These are phyloP conservation scores for Phytophthora uliginosa DNA, from an alignment of 352 stramenopile species.

Conservation along the genomic window DNA sequence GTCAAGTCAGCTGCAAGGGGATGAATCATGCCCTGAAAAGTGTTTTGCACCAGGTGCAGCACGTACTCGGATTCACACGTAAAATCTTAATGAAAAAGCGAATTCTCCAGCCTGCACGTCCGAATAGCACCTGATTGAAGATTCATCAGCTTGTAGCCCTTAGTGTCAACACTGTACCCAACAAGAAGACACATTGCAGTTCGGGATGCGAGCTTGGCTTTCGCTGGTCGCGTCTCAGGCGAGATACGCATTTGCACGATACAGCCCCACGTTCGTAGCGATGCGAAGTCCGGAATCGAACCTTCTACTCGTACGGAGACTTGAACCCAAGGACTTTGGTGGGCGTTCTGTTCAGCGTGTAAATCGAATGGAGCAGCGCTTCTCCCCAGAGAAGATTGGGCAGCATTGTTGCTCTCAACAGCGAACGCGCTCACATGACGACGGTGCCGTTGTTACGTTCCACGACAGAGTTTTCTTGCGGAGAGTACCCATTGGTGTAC, in stretches of 20 bases:
- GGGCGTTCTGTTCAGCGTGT: background rate
- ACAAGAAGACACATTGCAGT: background rate
- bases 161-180: background rate
- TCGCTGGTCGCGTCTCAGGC: background rate
- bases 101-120: background rate
- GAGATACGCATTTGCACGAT: background rate
- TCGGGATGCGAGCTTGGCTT: background rate
- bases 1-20: background rate
- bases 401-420: too few relatives aligned
- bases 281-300: background rate
- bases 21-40: too few relatives aligned
- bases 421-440: too few relatives aligned
- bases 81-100: background rate
- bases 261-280: background rate
- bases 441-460: too few relatives aligned
- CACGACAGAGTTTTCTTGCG: too few relatives aligned
- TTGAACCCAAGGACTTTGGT: background rate
- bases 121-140: background rate
- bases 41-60: background rate
- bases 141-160: background rate
- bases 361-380: too few relatives aligned
- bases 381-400: too few relatives aligned
- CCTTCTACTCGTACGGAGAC: background rate
- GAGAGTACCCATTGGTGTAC: too few relatives aligned
- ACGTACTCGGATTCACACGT: background rate